Evolutionary conservation across 2,329 filamentous ascomycete species (phyloP), one percentile per base, ranked within the genome.

Genomic region (Colletotrichum sp.): DNA sequence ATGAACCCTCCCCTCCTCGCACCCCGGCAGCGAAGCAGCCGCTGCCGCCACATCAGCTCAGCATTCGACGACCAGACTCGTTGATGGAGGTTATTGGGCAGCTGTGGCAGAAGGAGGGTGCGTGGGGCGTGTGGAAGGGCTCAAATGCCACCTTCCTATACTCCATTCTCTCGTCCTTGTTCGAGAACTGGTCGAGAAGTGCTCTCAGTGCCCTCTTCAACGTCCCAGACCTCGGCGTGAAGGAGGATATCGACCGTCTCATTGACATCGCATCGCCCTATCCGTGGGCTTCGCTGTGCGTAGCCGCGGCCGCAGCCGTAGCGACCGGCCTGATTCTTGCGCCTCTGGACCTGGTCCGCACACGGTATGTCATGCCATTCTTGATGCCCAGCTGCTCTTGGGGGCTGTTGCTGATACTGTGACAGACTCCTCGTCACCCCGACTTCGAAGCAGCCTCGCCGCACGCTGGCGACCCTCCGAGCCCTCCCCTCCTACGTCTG

Each of bases 131-230:
- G 7, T 99, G 96, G 96, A 98, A 98, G 83, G 92, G 94, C 10
- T 95, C 96, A 48, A 98, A 98, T 82, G 92, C 94, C 16, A 97
- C 96, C 2, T 99, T 98, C 81, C 89, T 98, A 65, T 98, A 98
- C 85, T 94, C 93, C 0, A 91, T 98, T 62, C 89, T 98, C 21
- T 91, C 96, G 77, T 95, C 95, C 13, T 93, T 97, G 9, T 87
- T 98, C 34, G 97, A 98, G 83, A 96, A 95, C 79, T 99, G 97
- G 93, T 94, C 96, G 12, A 92, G 96, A 80, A 97, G 95, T 80
- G 90, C 98, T 68, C 89, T 98, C n/a, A 95, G 95, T 59, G 96
- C 97, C 2, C 89, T 98, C 7, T 90, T 98, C 79, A 97, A 97
- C 77, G 91, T 98, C 16, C 96, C 96, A 2, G 96, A 98, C 80